These are phyloP conservation scores for Voacanga thouarsii DNA, from an alignment of 257 asterid species.

Conservation along the genomic window DNA sequence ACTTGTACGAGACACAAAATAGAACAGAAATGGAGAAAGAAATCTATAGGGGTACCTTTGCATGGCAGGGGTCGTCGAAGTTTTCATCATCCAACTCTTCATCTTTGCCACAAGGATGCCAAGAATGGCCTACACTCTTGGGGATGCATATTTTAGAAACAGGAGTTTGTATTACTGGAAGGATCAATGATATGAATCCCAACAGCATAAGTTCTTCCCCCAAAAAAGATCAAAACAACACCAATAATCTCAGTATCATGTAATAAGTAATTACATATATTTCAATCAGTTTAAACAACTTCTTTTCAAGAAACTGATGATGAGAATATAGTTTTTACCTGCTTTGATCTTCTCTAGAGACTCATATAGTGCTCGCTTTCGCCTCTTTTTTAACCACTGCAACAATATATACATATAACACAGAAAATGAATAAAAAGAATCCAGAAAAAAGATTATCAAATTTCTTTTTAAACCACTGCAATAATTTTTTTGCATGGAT, in stretches of 20 bases:
- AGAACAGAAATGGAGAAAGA: not conserved
- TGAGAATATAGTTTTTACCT: constrained; percentile 35
- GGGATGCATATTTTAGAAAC: constrained; percentile 71
- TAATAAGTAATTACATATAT: not conserved
- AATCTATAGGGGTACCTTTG: not conserved
- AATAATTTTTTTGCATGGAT: not conserved
- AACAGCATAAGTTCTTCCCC: constrained; percentile 75
- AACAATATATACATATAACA: not conserved
- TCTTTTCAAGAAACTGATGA: not conserved
- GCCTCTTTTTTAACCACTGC: constrained; percentile 71
- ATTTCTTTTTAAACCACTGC: too few relatives aligned
- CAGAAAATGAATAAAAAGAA: not conserved
- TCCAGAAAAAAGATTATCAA: not conserved
- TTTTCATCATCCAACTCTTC: constrained; percentile 17
- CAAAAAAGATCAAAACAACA: not conserved
- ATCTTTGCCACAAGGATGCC: constrained; percentile 80
- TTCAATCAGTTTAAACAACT: too few relatives aligned
- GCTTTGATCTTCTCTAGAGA: constrained; percentile 79
- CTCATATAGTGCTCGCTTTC: constrained; percentile 71
- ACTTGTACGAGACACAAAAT: not conserved
- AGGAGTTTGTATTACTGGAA: constrained; percentile 54
- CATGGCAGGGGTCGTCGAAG: not conserved
- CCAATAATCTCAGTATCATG: not conserved
- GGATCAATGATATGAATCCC: constrained; percentile 83
- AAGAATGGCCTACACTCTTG: constrained; percentile 39